These are phyloP conservation scores for Naumovozyma baii DNA, from an alignment of 805 yeast genomes.

Conservation along the genomic window DNA sequence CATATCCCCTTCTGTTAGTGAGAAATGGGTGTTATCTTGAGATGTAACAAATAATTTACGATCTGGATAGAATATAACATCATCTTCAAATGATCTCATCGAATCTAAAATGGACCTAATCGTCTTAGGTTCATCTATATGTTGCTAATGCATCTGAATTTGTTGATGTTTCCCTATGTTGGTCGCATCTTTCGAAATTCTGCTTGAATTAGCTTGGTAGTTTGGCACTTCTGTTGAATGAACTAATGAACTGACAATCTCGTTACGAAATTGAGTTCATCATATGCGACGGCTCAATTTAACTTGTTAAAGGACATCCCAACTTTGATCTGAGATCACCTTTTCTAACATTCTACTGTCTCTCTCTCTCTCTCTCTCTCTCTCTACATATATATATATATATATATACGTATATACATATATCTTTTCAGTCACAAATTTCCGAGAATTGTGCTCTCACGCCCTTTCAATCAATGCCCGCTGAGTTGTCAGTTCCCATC, in stretches of 20 bases:
- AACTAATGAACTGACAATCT: neutral
- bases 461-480: neutral
- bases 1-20: neutral
- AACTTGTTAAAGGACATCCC: too few species aligned
- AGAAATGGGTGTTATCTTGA: too few species aligned
- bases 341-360: too few species aligned
- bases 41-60: too few species aligned
- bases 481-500: neutral
- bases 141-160: constrained; percentile 1
- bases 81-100: constrained; percentile 25
- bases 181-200: too few species aligned
- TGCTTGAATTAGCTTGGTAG: too few species aligned
- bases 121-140: constrained; percentile 14
- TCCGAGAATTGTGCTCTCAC: neutral
- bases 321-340: too few species aligned
- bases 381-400: too few species aligned
- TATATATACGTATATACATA: too few species aligned
- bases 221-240: neutral
- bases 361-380: too few species aligned
- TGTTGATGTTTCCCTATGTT: too few species aligned
- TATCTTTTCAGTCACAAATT: neutral
- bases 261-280: neutral
- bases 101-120: constrained; percentile 20
- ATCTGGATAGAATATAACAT: constrained; percentile 23
- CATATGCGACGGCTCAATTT: too few species aligned